These are phyloP conservation scores for Zygosaccharomyces pseudobailii DNA, from an alignment of 1,139 yeast genomes.

Conservation along the genomic window DNA sequence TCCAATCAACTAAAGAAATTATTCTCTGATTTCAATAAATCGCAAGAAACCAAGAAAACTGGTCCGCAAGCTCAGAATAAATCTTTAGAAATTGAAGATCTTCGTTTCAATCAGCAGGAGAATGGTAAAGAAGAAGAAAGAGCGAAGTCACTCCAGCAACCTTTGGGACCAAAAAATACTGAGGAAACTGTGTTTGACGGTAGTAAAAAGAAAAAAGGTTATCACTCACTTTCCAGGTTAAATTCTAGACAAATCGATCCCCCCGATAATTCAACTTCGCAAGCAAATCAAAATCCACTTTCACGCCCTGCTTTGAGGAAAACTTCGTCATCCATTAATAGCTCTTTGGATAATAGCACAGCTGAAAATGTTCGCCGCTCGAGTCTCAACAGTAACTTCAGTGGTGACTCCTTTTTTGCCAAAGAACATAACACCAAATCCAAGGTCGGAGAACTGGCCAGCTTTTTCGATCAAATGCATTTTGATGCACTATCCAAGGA, in stretches of 20 bases:
- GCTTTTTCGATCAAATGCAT: slow-evolving; percentile 68
- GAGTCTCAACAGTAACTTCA: slow-evolving; percentile 15
- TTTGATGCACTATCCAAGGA: slow-evolving; percentile 79
- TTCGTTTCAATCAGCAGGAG: background rate
- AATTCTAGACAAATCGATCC: background rate
- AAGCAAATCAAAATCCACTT: background rate
- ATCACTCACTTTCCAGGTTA: background rate
- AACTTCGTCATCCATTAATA: slow-evolving; percentile 9
- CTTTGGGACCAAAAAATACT: background rate
- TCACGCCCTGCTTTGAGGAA: slow-evolving; percentile 2
- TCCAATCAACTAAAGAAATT: slow-evolving; percentile 80
- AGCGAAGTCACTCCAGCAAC: background rate
- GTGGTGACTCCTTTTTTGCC: slow-evolving; percentile 14
- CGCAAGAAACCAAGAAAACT: slow-evolving; percentile 21
- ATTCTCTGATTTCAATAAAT: slow-evolving; percentile 47
- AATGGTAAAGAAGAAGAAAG: slow-evolving; percentile 3
- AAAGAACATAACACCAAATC: slow-evolving; percentile 30
- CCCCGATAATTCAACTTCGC: background rate
- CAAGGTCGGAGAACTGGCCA: slow-evolving; percentile 60
- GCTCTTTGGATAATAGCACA: slow-evolving; percentile 7
- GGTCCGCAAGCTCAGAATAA: slow-evolving; percentile 8
- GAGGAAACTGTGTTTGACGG: background rate
- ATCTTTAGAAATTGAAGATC: slow-evolving; percentile 3
- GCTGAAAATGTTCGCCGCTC: slow-evolving; percentile 9
- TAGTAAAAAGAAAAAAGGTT: background rate